These are phyloP conservation scores for Cercospora brassicicola DNA, from an alignment of 2,329 filamentous ascomycete genomes.

Conservation along the genomic window DNA sequence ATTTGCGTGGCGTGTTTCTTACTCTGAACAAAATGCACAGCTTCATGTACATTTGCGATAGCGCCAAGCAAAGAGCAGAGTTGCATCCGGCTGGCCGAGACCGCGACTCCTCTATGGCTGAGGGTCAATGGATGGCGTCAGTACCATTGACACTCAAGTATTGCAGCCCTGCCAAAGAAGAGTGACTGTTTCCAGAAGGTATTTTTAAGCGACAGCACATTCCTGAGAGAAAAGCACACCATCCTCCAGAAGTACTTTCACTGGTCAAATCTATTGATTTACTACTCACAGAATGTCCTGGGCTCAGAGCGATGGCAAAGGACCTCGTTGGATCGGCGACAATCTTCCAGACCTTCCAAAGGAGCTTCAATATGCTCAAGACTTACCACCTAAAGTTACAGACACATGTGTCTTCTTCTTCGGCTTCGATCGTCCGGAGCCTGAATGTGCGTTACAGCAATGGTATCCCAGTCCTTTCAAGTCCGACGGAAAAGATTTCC, in stretches of 20 bases:
- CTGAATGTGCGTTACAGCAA: slow-evolving; percentile 30
- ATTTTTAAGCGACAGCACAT: not conserved
- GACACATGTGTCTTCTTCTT: slow-evolving; percentile 31
- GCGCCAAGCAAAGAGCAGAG: not conserved
- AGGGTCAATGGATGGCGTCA: slow-evolving; percentile 2
- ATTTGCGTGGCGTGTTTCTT: not conserved
- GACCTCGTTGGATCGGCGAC: slow-evolving; percentile 23
- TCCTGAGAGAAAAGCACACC: not conserved
- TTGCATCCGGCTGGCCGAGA: slow-evolving; percentile 1
- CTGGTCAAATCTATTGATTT: not conserved
- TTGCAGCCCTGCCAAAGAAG: not conserved
- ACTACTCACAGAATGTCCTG: slow-evolving; percentile 11
- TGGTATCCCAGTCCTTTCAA: slow-evolving; percentile 30
- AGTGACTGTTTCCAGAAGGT: not conserved
- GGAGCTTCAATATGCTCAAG: slow-evolving; percentile 22
- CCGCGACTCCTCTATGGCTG: not conserved
- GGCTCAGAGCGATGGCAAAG: slow-evolving; percentile 20
- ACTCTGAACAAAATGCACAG: not conserved
- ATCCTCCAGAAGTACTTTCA: not conserved
- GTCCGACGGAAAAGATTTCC: slow-evolving; percentile 20
- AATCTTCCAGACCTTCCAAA: slow-evolving; percentile 16
- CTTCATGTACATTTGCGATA: not conserved
- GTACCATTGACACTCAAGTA: not conserved
- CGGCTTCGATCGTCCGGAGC: slow-evolving; percentile 26
- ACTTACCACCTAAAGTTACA: slow-evolving; percentile 24